Percentiles rank a stretch among this genome's conserved stretches.
Evolutionary conservation across 1,284 basidiomycete species (phyloP).

Genomic region (Pyrrhoderma noxium): DNA sequence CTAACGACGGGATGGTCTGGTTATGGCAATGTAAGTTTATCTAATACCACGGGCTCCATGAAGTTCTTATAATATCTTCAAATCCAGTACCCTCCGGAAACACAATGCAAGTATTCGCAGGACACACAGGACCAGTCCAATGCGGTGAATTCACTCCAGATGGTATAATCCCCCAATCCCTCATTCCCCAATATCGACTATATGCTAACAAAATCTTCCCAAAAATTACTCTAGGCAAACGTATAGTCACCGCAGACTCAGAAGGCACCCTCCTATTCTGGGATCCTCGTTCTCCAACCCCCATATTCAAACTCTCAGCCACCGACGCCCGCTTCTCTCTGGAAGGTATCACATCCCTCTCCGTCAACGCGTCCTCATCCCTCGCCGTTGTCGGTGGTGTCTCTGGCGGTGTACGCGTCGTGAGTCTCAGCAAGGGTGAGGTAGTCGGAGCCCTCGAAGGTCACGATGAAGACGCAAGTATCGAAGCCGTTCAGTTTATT

Average conservation of each 20-base stretch:
- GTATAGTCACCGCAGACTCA: constrained; percentile 81
- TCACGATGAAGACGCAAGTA: constrained; percentile 82
- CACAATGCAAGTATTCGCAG: constrained; percentile 93
- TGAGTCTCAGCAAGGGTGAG: constrained; percentile 83
- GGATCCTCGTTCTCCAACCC: constrained; percentile 78
- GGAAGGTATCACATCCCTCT: constrained; percentile 80
- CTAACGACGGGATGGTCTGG: constrained; percentile 95
- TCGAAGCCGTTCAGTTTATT: constrained; percentile 86
- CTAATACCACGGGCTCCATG: not conserved
- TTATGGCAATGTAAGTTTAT: constrained; percentile 80
- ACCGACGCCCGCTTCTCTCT: constrained; percentile 72
- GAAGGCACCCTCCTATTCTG: constrained; percentile 85
- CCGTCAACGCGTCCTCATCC: constrained; percentile 77
- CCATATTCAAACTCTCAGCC: constrained; percentile 74
- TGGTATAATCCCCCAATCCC: constrained; percentile 43
- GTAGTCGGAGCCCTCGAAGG: constrained; percentile 76
- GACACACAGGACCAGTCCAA: constrained; percentile 81
- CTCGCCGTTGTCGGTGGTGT: constrained; percentile 86
- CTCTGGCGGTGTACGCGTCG: constrained; percentile 75
- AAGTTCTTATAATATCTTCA: constrained; percentile 16
- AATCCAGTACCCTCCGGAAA: constrained; percentile 82
- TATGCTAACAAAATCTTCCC: constrained; percentile 7
- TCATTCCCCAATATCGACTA: constrained; percentile 12
- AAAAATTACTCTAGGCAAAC: constrained; percentile 57
- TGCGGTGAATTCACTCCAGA: constrained; percentile 92